A percentile compares a stretch with the other conserved stretches of the same genome.
Conservation (phyloP, 2,329 filamentous ascomycete genomes). For the Trichophyton rubrum region DNA sequence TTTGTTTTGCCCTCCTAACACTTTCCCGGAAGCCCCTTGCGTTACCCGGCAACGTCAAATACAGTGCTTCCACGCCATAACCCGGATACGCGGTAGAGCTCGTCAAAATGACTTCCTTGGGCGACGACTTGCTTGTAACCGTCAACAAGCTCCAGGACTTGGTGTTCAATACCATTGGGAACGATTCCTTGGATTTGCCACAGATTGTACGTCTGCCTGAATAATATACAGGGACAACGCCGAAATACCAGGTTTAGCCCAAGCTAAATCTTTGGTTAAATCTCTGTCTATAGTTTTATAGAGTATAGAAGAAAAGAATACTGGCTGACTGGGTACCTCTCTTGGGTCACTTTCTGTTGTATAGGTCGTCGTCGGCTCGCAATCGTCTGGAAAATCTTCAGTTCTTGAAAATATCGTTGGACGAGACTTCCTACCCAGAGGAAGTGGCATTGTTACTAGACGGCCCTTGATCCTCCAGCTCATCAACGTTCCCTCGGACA, state of each 20-base stretch:
- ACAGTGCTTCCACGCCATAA: slow-evolving; percentile 10
- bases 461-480: slow-evolving; percentile 92
- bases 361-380: slow-evolving; percentile 94
- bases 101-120: slow-evolving; percentile 72
- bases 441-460: slow-evolving; percentile 90
- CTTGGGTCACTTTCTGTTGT: slow-evolving; percentile 13
- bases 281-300: not conserved
- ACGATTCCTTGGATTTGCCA: slow-evolving; percentile 90
- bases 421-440: slow-evolving; percentile 89
- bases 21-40: not conserved
- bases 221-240: not conserved
- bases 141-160: slow-evolving; percentile 98
- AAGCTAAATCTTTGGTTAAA: not conserved
- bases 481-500: slow-evolving; percentile 77
- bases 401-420: slow-evolving; percentile 98
- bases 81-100: slow-evolving; percentile 8
- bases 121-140: slow-evolving; percentile 85
- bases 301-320: not conserved
- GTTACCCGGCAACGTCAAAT: slow-evolving; percentile 2
- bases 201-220: slow-evolving; percentile 70
- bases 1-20: not conserved
- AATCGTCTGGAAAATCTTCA: slow-evolving; percentile 96
- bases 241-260: not conserved
- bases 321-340: not conserved
- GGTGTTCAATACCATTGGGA: slow-evolving; percentile 99